Evolutionary conservation across 2,329 filamentous ascomycete genomes (phyloP), one percentile per base, ranked within the genome.

Genomic region (Penicillium sp.): DNA sequence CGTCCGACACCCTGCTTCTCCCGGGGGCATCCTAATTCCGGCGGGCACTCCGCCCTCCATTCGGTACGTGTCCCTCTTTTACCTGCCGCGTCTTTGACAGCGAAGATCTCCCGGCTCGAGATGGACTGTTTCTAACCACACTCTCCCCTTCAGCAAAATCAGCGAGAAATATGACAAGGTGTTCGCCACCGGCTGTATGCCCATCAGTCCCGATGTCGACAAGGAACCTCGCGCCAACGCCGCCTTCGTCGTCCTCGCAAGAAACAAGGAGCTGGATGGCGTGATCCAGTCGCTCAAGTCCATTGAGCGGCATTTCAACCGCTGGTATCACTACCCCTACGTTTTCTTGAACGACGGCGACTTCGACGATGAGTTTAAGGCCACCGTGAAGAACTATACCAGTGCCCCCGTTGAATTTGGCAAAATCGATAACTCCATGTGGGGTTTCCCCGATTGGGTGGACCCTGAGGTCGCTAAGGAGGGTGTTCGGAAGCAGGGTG

Each of bases 321-420:
- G 92, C 61, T 99, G 93, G 92, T 99, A 91, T 72, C 86, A 97
- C 74, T 99, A 99, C 72, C 94, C 94, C 21, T 99, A 97, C 70
- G 93, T 97, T 62, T 97, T 99, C 74, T 80, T 99, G 62, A 99
- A 99, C 75, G 93, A 99, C 67, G 94, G 88, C 58, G 92, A 97
- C 51, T 99, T 99, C 82, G 92, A 97, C 74, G 85, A 90, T 67
- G 90, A 87, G 10, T 99, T 99, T 82, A 95, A 90, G 72, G 88
- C 93, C 63, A 87, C 86, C 0, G 84, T 99, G 51, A 78, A 81
- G 67, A 96, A 97, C 68, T 91, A 99, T 75, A 96, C 92, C n/a
- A 95, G 90, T 47, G 83, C 82, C 27, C 75, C 82, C 1, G 90
- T 96, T 48, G 93, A 99, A 75, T 99, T 97, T 77, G 94, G 94